Conservation (phyloP, 768 basidiomycete genomes). For the Phaeotremella fagi region DNA sequence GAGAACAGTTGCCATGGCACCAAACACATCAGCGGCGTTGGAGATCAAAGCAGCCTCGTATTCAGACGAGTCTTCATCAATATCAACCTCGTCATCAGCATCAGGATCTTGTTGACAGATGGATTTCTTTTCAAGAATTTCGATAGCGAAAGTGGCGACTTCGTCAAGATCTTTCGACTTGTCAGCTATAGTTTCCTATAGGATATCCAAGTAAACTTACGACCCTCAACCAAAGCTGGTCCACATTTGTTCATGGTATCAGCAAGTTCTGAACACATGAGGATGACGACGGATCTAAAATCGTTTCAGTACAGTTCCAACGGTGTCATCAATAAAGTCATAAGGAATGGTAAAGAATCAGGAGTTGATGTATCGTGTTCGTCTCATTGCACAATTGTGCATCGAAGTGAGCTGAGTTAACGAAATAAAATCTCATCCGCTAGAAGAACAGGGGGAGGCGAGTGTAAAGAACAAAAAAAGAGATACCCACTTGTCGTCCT, state of each 20-base stretch:
- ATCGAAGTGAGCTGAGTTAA: constrained; percentile 77
- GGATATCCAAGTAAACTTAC: constrained; percentile 53
- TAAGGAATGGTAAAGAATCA: constrained; percentile 45
- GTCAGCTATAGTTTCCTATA: constrained; percentile 1
- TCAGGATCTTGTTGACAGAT: constrained; percentile 96
- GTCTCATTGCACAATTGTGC: constrained; percentile 61
- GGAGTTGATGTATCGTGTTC: constrained; percentile 46
- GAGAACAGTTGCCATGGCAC: constrained; percentile 77
- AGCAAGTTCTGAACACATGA: constrained; percentile 79
- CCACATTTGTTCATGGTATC: constrained; percentile 91
- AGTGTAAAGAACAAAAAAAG: constrained; percentile 6
- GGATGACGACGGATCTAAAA: constrained; percentile 61
- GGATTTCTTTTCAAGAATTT: constrained; percentile 88
- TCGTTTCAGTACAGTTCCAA: too few relatives aligned
- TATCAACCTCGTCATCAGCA: constrained; percentile 79
- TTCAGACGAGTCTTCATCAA: constrained; percentile 65
- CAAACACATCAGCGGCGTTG: constrained; percentile 88
- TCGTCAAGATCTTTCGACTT: constrained; percentile 56
- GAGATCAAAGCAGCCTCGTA: constrained; percentile 94
- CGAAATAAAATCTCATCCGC: constrained; percentile 55
- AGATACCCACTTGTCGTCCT: constrained; percentile 87
- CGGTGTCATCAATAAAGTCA: too few relatives aligned
- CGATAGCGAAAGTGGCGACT: constrained; percentile 72
- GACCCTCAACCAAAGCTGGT: constrained; percentile 71
- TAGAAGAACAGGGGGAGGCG: constrained; percentile 2